phyloP scores from a whole-genome alignment of 306 rosid genomes.

The Rubus idaeus region DNA sequence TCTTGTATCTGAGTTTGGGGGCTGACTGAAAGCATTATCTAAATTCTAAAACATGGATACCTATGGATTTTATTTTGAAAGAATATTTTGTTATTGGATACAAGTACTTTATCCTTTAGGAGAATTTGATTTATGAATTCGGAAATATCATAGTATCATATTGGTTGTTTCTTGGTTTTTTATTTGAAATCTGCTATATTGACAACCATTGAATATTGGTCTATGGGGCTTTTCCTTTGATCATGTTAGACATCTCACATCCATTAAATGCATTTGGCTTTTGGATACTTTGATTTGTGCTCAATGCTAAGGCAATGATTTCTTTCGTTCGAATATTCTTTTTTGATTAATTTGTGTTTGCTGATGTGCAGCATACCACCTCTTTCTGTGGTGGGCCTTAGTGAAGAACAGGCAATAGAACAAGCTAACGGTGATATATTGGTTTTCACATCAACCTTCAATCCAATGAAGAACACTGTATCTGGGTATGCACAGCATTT shows the following conservation, averaged over 20 bases:
- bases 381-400: constrained; percentile 87
- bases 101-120: not conserved
- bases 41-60: not conserved
- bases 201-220: not conserved
- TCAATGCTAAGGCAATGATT: not conserved
- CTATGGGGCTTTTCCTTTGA: not conserved
- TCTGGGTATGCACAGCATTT: constrained; percentile 67
- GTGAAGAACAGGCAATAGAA: constrained; percentile 90
- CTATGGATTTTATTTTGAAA: not conserved
- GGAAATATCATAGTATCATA: not conserved
- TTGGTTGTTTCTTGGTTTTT: not conserved
- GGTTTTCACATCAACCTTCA: constrained; percentile 82
- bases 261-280: not conserved
- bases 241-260: not conserved
- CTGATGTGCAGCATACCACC: constrained; percentile 84
- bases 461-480: constrained; percentile 93
- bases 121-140: not conserved
- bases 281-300: not conserved
- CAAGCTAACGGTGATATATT: constrained; percentile 67
- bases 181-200: not conserved
- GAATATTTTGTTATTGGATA: not conserved
- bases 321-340: constrained; percentile 11
- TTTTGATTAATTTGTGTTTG: constrained; percentile 18
- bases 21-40: not conserved
- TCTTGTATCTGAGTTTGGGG: not conserved